Evolutionary conservation across 2,329 filamentous ascomycete species (phyloP).

Genomic region (Aspergillus fructus): DNA sequence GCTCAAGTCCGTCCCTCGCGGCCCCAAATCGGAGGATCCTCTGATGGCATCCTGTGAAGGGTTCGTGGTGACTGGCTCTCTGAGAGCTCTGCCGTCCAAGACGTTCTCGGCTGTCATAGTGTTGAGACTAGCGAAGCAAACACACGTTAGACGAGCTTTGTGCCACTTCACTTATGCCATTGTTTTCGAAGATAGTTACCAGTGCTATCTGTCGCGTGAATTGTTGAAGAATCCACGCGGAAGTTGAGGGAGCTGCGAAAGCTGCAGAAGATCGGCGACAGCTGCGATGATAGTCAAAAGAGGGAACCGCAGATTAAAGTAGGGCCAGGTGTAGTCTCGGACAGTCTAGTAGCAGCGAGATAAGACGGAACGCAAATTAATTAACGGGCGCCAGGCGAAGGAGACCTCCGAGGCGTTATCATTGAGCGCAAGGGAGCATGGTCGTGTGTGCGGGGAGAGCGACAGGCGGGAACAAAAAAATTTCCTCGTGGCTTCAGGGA

Average conservation of each 20-base stretch:
- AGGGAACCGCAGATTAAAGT: background rate
- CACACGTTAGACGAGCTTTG: background rate
- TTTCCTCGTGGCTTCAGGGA: background rate
- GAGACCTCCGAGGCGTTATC: conserved; percentile 9
- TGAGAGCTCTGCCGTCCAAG: conserved; percentile 7
- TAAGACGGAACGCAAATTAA: conserved; percentile 6
- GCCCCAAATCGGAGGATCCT: background rate
- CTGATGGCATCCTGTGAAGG: conserved; percentile 5
- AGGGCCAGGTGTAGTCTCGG: background rate
- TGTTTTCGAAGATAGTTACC: background rate
- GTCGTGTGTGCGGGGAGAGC: background rate
- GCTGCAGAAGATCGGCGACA: background rate
- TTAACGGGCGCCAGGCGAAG: conserved; percentile 1
- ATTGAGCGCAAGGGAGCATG: conserved; percentile 1
- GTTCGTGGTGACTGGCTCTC: background rate
- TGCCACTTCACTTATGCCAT: background rate
- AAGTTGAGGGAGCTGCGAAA: background rate
- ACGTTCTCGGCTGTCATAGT: conserved; percentile 4
- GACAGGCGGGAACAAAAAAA: conserved; percentile 3
- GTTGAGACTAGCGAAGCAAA: background rate
- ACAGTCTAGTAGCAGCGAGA: background rate
- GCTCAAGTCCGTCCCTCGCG: background rate
- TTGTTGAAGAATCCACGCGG: background rate
- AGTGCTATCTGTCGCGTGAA: background rate
- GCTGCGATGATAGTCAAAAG: background rate